A percentile compares a stretch with the other conserved stretches of the same genome.
Evolutionary conservation across 1,139 yeast species (phyloP).

Genomic region (Yamadazyma oceani): DNA sequence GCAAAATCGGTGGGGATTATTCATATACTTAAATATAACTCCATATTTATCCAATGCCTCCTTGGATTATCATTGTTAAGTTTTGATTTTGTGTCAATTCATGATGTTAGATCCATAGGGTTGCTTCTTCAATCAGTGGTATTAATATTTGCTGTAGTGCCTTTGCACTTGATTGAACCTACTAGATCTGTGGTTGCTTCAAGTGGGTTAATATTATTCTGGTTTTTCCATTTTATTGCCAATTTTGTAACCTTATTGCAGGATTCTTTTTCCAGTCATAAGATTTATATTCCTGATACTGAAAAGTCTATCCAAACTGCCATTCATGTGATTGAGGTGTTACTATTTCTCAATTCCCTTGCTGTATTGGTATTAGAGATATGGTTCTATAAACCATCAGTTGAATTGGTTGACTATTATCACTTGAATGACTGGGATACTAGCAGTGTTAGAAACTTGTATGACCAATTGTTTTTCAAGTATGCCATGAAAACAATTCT

Average conservation of each 20-base stretch:
- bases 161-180: slow-evolving; percentile 35
- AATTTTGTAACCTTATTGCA: slow-evolving; percentile 25
- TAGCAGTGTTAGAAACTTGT: slow-evolving; percentile 23
- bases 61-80: slow-evolving; percentile 17
- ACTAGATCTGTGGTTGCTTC: slow-evolving; percentile 28
- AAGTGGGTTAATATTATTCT: slow-evolving; percentile 30
- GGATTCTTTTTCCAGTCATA: slow-evolving; percentile 29
- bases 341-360: slow-evolving; percentile 26
- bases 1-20: slow-evolving; percentile 28
- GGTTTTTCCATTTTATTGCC: slow-evolving; percentile 25
- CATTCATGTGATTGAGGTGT: slow-evolving; percentile 20
- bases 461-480: slow-evolving; percentile 22
- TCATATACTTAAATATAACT: slow-evolving; percentile 24
- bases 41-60: slow-evolving; percentile 24
- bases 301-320: slow-evolving; percentile 13
- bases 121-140: slow-evolving; percentile 14
- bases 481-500: slow-evolving; percentile 25
- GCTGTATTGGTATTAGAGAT: slow-evolving; percentile 40
- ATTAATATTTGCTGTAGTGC: slow-evolving; percentile 22
- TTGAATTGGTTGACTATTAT: slow-evolving; percentile 41
- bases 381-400: slow-evolving; percentile 41
- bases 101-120: slow-evolving; percentile 11
- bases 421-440: slow-evolving; percentile 34
- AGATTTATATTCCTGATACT: slow-evolving; percentile 23
- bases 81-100: slow-evolving; percentile 13